phyloP scores from a whole-genome alignment of 2,329 filamentous ascomycete species.

The Nothophoma quercina region DNA sequence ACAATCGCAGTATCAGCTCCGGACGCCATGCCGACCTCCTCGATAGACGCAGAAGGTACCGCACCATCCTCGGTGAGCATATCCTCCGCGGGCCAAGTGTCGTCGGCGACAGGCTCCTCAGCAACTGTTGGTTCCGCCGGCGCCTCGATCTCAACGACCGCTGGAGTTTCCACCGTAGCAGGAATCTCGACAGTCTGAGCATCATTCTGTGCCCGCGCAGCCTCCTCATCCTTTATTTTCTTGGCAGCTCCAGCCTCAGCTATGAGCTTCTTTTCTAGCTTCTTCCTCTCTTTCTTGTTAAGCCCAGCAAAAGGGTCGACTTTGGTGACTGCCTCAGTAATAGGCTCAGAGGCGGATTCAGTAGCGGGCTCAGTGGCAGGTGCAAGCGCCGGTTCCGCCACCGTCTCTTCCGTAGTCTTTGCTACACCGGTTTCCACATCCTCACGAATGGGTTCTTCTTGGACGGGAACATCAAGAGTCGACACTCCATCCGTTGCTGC shows the following conservation, averaged over 20 bases:
- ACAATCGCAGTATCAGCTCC: background rate
- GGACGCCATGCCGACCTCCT: background rate
- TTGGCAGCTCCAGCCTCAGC: conserved; percentile 42
- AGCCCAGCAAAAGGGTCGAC: conserved; percentile 39
- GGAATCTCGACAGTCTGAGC: background rate
- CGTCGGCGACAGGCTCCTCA: background rate
- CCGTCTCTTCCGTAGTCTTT: too few species aligned
- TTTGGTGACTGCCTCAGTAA: background rate
- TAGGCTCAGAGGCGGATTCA: background rate
- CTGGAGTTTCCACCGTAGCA: background rate
- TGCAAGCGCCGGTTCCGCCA: too few species aligned
- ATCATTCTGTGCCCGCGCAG: background rate
- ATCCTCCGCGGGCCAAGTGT: conserved; percentile 11
- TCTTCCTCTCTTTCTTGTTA: conserved; percentile 39
- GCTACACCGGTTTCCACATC: background rate
- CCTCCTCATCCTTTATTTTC: conserved; percentile 19
- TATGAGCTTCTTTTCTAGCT: conserved; percentile 47
- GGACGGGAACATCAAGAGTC: background rate
- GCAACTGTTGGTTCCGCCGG: background rate
- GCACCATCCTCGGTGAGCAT: conserved; percentile 15
- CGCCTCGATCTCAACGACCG: background rate
- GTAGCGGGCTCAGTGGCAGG: background rate
- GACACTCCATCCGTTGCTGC: background rate
- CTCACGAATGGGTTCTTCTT: background rate
- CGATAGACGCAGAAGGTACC: background rate